phyloP scores from a whole-genome alignment of 768 basidiomycete genomes.

The Panus rudis region DNA sequence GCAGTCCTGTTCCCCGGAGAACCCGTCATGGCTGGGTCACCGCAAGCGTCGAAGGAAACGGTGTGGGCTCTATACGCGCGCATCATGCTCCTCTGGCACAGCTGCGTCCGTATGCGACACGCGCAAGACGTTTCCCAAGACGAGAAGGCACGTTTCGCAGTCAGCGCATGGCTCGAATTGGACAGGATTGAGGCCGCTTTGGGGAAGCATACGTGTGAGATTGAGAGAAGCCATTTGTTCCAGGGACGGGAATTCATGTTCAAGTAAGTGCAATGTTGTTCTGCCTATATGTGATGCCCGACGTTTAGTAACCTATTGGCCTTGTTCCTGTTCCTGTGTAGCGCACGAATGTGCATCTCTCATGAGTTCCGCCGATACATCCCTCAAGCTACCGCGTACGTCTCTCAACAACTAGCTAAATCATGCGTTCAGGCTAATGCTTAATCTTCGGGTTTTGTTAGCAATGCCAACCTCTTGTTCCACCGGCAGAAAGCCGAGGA shows the following conservation, averaged over 20 bases:
- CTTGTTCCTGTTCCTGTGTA: constrained; percentile 22
- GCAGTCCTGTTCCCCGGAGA: constrained; percentile 75
- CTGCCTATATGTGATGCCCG: background rate
- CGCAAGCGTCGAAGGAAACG: constrained; percentile 43
- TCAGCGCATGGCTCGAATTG: constrained; percentile 65
- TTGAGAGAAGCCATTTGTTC: constrained; percentile 63
- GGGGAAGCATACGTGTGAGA: constrained; percentile 55
- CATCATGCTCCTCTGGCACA: constrained; percentile 65
- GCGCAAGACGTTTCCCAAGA: constrained; percentile 35
- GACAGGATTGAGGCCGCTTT: constrained; percentile 59
- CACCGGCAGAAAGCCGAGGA: constrained; percentile 24
- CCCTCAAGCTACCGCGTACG: constrained; percentile 52
- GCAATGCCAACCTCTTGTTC: constrained; percentile 18
- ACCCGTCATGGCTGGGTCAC: constrained; percentile 34
- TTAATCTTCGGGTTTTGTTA: constrained; percentile 34
- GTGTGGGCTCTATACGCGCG: constrained; percentile 73
- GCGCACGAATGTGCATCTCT: constrained; percentile 63
- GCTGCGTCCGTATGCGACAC: constrained; percentile 54
- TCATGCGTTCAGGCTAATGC: constrained; percentile 20
- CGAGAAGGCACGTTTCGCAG: constrained; percentile 55
- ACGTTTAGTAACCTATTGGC: constrained; percentile 2
- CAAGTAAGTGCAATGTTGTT: constrained; percentile 48
- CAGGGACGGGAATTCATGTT: constrained; percentile 70
- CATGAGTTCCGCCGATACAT: constrained; percentile 62
- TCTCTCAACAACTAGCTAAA: too few species aligned